Conservation (phyloP, 805 yeast species). For the Scheffersomyces amazonensis region DNA sequence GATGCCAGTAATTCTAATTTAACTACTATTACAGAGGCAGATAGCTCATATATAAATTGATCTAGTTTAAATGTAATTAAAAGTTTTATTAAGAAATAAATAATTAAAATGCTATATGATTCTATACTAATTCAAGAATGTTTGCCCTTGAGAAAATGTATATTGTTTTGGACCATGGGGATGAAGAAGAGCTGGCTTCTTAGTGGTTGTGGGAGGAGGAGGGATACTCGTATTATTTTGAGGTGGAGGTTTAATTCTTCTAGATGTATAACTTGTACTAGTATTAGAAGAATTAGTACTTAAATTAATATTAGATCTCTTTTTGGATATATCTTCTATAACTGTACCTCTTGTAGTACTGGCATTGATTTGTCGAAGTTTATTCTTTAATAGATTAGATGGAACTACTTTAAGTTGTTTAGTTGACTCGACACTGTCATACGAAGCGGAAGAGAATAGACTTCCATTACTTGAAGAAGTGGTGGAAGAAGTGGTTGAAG, state of each 20-base stretch:
- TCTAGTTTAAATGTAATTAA: too few species aligned
- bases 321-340: conserved; percentile 2
- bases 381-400: not conserved
- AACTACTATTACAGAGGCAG: conserved; percentile 20
- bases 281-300: conserved; percentile 2
- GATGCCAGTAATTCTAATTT: conserved; percentile 5
- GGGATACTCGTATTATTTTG: conserved; percentile 3
- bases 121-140: not conserved
- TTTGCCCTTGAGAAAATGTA: not conserved
- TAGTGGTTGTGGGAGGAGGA: not conserved
- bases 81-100: not conserved
- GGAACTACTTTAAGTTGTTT: conserved; percentile 12
- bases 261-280: conserved; percentile 16
- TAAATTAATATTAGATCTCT: conserved; percentile 3
- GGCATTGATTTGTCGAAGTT: not conserved
- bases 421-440: conserved; percentile 17
- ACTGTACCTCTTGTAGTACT: conserved; percentile 4
- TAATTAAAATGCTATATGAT: not conserved
- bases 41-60: conserved; percentile 11
- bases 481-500: not conserved
- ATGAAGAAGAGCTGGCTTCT: too few species aligned
- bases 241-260: conserved; percentile 16
- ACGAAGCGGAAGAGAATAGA: conserved; percentile 15
- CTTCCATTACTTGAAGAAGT: not conserved
- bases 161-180: not conserved